Percentiles rank a stretch among this genome's conserved stretches.
phyloP scores from a whole-genome alignment of 352 stramenopile species.

The Phytophthora lateralis region DNA sequence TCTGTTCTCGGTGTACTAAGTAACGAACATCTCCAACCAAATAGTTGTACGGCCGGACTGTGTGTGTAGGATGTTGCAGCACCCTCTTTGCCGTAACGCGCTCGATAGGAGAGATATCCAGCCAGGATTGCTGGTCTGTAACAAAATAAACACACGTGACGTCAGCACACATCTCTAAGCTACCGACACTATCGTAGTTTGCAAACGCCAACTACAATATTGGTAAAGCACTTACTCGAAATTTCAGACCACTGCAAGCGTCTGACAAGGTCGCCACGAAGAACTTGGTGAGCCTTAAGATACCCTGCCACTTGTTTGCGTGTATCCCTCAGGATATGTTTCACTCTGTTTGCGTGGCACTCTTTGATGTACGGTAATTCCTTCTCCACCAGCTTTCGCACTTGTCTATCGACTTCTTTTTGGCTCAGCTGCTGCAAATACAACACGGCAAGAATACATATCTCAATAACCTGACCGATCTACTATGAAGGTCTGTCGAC shows the following conservation, averaged over 20 bases:
- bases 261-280: conserved; percentile 33
- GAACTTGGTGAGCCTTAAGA: conserved; percentile 22
- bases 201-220: background rate
- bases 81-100: conserved; percentile 35
- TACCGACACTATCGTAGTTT: background rate
- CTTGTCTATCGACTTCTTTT: conserved; percentile 32
- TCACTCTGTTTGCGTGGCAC: conserved; percentile 50
- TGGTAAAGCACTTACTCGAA: conserved; percentile 31
- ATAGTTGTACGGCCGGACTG: conserved; percentile 31
- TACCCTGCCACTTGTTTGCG: conserved; percentile 39
- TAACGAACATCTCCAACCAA: conserved; percentile 51
- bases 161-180: background rate
- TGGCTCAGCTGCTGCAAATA: conserved; percentile 29
- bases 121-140: conserved; percentile 34
- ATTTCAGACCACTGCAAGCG: conserved; percentile 38
- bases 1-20: conserved; percentile 29
- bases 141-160: background rate
- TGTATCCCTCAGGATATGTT: conserved; percentile 37
- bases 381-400: conserved; percentile 41
- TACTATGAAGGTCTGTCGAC: background rate
- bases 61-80: conserved; percentile 19
- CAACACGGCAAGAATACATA: conserved; percentile 1
- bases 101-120: conserved; percentile 39
- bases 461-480: background rate
- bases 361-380: conserved; percentile 39